phyloP scores from a whole-genome alignment of 345 rosid genomes.

The Acer negundo region DNA sequence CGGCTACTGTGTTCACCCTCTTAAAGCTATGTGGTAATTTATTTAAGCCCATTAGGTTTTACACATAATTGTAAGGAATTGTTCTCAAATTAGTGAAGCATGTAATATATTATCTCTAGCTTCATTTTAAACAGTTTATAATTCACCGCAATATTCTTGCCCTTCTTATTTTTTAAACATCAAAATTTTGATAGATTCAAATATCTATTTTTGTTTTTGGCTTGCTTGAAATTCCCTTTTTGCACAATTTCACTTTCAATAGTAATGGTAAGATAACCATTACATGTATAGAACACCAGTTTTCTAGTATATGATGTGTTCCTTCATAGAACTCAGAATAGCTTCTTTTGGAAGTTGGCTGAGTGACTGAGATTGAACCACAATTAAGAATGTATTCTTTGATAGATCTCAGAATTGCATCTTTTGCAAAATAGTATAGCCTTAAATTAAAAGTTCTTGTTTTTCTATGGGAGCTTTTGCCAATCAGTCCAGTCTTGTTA shows the following conservation, averaged over 20 bases:
- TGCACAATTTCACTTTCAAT: neutral
- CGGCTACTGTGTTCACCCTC: constrained; percentile 87
- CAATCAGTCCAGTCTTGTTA: neutral
- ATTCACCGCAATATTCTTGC: neutral
- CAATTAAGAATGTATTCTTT: neutral
- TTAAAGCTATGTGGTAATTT: constrained; percentile 85
- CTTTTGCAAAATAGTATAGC: neutral
- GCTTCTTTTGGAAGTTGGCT: neutral
- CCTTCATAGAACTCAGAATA: neutral
- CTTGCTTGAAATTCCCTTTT: neutral
- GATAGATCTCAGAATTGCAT: neutral
- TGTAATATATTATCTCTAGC: constrained; percentile 2
- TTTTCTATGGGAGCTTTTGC: neutral
- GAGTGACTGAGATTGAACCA: neutral
- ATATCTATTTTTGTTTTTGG: neutral
- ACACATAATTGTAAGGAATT: neutral
- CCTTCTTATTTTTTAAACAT: neutral
- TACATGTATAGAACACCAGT: neutral
- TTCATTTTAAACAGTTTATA: neutral
- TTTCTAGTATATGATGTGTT: neutral
- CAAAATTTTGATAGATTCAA: neutral
- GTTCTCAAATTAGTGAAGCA: neutral
- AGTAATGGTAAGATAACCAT: neutral
- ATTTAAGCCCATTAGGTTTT: constrained; percentile 11
- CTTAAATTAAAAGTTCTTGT: neutral